Base-by-base conservation (phyloP, 208 protist genomes). In the Trypanosoma caninum region DNA sequence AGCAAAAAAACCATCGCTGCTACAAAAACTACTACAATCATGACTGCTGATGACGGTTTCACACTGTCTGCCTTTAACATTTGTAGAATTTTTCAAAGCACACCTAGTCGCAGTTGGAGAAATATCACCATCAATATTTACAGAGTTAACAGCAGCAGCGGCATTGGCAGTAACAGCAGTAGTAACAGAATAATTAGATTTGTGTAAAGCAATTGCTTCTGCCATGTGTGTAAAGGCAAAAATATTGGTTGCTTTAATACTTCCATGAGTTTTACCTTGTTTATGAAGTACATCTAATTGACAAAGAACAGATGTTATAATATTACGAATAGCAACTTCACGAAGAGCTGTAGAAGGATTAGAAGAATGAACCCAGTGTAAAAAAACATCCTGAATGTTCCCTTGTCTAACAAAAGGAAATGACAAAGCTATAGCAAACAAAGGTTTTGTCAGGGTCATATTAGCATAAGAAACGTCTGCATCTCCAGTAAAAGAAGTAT, bases 191-290 rank as follows among this genome's bases (percentile, higher is more conserved):
- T 28, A 10, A n/a, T 35, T 25, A 3, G 10, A 20, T 52, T 22
- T 18, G 14, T 14, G 7, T 6, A 28, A 41, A 55, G 18, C 3
- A 34, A 72, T n/a, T 16, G 78, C 70, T 57, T 84, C 67, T 53
- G 66, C 46, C 27, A 72, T 67, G 40, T 83, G 69, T 41, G 72
- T 56, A 23, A 72, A 31, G 9, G 80, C 64, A 52, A 93, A 93
- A 38, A 89, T 58, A 41, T 93, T 93, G 10, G 82, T 85, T 38
- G 77, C 68, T 54, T 87, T 87, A 16, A 93, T 69, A 50, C 76
- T 81, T 28, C 85, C 82, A 50, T 88, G 83, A 3, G 71, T 74
- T 44, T 50, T 55, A 11, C 85, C 85, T 16, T 58, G 37, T 2
- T 50, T 55, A 50, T 93, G 85, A 47, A 93, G 70, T 1, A 60